Conservation (phyloP, 805 yeast species). For the Metschnikowia matae region DNA sequence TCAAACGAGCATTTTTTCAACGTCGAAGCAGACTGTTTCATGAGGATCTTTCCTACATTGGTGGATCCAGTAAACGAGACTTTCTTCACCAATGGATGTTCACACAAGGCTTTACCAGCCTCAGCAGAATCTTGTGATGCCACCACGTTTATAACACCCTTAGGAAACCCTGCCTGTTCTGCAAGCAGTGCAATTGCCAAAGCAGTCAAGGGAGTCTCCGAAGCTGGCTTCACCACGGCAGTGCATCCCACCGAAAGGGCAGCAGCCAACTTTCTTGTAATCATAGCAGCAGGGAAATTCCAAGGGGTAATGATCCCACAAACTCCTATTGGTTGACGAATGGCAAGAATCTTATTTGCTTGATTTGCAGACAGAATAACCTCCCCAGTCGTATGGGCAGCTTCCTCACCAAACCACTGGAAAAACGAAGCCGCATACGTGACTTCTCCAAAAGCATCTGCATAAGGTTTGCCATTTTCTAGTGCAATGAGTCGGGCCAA, state of each 20-base stretch:
- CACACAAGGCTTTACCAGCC: conserved; percentile 49
- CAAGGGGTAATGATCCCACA: conserved; percentile 79
- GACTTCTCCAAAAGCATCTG: conserved; percentile 72
- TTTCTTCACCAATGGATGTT: conserved; percentile 26
- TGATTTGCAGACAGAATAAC: conserved; percentile 52
- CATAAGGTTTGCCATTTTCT: conserved; percentile 72
- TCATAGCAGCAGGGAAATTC: conserved; percentile 83
- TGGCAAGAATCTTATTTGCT: conserved; percentile 48
- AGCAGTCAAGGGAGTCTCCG: conserved; percentile 72
- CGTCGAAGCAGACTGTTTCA: conserved; percentile 17
- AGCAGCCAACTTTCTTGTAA: conserved; percentile 69
- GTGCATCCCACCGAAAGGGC: conserved; percentile 81
- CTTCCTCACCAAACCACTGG: conserved; percentile 87
- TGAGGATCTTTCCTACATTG: conserved; percentile 19
- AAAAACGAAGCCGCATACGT: conserved; percentile 68
- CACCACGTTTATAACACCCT: conserved; percentile 59
- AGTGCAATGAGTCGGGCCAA: conserved; percentile 59
- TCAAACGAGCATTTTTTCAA: conserved; percentile 20
- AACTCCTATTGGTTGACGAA: conserved; percentile 77
- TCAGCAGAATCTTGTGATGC: conserved; percentile 47
- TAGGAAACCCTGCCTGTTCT: conserved; percentile 66
- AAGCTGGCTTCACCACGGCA: conserved; percentile 71
- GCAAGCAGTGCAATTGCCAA: conserved; percentile 60
- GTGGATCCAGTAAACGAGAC: conserved; percentile 21
- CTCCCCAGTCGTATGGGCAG: conserved; percentile 69